Percentiles rank a stretch among this genome's conserved stretches.
These are phyloP conservation scores for Cylindrotheca closterium DNA, from an alignment of 108 stramenopile species.

Conservation along the genomic window DNA sequence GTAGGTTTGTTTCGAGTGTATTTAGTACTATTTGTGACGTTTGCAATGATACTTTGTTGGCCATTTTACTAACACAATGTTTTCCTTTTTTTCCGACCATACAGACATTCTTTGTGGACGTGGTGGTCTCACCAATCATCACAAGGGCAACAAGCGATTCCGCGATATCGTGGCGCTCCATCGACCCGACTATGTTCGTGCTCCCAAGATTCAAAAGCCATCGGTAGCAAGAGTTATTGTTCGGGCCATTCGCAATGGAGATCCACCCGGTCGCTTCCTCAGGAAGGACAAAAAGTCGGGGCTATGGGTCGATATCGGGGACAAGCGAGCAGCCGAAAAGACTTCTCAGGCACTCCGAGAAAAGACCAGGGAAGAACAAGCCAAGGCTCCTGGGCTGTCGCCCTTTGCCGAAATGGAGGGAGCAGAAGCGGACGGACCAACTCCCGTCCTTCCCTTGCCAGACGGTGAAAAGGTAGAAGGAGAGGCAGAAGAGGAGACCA, in stretches of 20 bases:
- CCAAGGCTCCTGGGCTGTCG: no score
- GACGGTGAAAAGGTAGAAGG: neutral
- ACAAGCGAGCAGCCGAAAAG: slow-evolving; percentile 64
- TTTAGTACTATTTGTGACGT: no score
- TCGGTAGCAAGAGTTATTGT: slow-evolving; percentile 76
- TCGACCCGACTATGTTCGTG: slow-evolving; percentile 70
- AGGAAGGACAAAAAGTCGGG: slow-evolving; percentile 66
- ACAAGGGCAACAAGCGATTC: slow-evolving; percentile 80
- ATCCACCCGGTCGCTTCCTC: slow-evolving; percentile 86
- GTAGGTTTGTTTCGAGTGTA: no score
- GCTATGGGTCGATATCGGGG: slow-evolving; percentile 81
- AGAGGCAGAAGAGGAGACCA: neutral
- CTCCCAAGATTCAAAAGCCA: slow-evolving; percentile 81
- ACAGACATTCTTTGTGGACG: slow-evolving; percentile 52
- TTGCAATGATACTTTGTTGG: no score
- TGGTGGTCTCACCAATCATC: slow-evolving; percentile 81
- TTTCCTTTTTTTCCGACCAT: slow-evolving; percentile 46
- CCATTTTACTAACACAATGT: slow-evolving; percentile 87
- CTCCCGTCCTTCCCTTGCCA: slow-evolving; percentile 9
- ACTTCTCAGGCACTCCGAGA: slow-evolving; percentile 29
- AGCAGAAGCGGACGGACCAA: slow-evolving; percentile 1
- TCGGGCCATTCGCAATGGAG: slow-evolving; percentile 75
- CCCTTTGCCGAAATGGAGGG: no score
- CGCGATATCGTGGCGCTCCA: slow-evolving; percentile 80
- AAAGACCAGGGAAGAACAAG: slow-evolving; percentile 24